Evolutionary conservation across 352 stramenopile species (phyloP), one percentile per base, ranked within the genome.

Genomic region (Aphanomyces stellatus): DNA sequence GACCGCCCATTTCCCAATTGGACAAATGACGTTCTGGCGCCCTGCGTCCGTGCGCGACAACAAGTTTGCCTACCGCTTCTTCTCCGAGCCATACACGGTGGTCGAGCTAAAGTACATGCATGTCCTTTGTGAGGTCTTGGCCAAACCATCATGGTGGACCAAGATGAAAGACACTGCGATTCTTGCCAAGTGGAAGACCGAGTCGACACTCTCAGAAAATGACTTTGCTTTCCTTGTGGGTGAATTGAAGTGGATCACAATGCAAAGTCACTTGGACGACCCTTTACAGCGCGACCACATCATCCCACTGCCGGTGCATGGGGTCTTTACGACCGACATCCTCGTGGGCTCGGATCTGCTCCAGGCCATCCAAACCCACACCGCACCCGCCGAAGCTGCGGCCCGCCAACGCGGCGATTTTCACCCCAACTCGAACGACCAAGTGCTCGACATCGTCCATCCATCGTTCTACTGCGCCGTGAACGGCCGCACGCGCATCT

Each of bases 401-500:
- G 49, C 72, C 0, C 28, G 79, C 11, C 0, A 49, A 82, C 43
- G 69, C 82, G 11, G 61, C 28, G 77, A 87, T 51, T 88, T 79
- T 76, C 80, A 90, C 27, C 77, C 78, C 0, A 62, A 75, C 17
- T 79, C 76, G 8, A 65, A 79, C 40, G 46, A 78, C 0, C 75
- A 87, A 43, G 76, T 88, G 37, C 71, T 87, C 8, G 65, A 87
- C 37, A 71, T 88, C 17, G 72, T 90, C 13, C 75, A 88, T 63
- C 79, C 80, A 25, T 88, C 82, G 34, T 60, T 88, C 1, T 88
- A 78, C 53, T 90, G 82, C 51, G 80, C 73, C 24, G 73, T 90
- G 0, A 65, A 75, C 17, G 72, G 76, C 34, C 34, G 74, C 10
- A 87, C 78, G 27, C 40, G 2, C 10, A 24, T 56, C 27, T 37